phyloP scores from a whole-genome alignment of 148 eudicot genomes.

The Mesembryanthemum crystallinum region DNA sequence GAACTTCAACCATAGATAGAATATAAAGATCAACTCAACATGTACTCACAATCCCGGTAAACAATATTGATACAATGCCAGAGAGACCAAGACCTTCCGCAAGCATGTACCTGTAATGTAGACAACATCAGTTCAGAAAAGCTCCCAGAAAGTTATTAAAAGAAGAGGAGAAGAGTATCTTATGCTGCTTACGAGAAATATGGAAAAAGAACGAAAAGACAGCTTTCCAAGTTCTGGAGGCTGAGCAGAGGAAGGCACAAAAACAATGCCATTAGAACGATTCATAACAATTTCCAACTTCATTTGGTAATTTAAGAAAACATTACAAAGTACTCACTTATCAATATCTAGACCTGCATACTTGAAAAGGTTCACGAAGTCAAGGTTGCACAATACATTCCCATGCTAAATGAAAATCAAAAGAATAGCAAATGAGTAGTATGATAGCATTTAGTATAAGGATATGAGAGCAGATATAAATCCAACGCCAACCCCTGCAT shows the following conservation, averaged over 20 bases:
- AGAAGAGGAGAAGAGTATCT: not conserved
- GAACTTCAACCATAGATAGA: conserved; percentile 15
- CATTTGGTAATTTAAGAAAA: conserved; percentile 13
- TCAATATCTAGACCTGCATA: conserved; percentile 99
- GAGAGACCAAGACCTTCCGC: conserved; percentile 99
- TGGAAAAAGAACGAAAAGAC: conserved; percentile 96
- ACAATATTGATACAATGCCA: conserved; percentile 97
- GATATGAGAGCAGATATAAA: conserved; percentile 97
- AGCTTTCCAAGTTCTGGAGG: conserved; percentile 98
- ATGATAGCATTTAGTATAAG: conserved; percentile 39
- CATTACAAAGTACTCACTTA: conserved; percentile 51
- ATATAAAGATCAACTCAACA: conserved; percentile 3
- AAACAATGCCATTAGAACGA: conserved; percentile 21
- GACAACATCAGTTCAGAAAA: not conserved
- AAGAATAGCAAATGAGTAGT: conserved; percentile 1
- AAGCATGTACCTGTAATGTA: conserved; percentile 78
- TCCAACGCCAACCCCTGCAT: conserved; percentile 96
- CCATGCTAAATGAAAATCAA: conserved; percentile 17
- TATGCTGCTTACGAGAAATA: conserved; percentile 86
- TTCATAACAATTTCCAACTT: conserved; percentile 14
- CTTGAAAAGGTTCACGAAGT: conserved; percentile 88
- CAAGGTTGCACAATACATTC: conserved; percentile 54
- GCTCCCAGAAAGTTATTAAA: not conserved
- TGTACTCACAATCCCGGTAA: conserved; percentile 93
- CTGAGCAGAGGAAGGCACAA: conserved; percentile 42